phyloP scores from a whole-genome alignment of 2,329 filamentous ascomycete genomes.

The Trichoderma endophyticum region DNA sequence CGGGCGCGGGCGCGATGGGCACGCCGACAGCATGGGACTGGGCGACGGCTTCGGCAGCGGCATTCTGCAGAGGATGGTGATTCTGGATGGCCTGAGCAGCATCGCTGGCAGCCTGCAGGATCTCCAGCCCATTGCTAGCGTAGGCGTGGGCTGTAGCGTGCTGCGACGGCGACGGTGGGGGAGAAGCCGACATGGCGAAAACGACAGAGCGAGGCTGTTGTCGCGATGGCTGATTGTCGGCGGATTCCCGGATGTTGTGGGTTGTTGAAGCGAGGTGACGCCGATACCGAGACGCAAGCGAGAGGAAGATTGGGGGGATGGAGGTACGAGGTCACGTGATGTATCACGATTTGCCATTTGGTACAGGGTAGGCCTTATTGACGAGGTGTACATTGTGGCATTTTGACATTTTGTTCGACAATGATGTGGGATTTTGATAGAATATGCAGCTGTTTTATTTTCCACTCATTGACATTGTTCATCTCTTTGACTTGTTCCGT shows the following conservation, averaged over 20 bases:
- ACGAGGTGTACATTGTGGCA: not conserved
- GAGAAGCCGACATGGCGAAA: slow-evolving; percentile 27
- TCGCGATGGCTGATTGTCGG: slow-evolving; percentile 44
- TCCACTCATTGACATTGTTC: not conserved
- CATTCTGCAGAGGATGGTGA: slow-evolving; percentile 38
- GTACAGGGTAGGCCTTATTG: not conserved
- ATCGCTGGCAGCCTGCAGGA: slow-evolving; percentile 45
- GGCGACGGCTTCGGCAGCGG: slow-evolving; percentile 36
- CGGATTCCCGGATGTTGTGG: slow-evolving; percentile 39
- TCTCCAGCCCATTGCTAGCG: slow-evolving; percentile 45
- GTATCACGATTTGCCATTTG: not conserved
- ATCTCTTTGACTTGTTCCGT: not conserved
- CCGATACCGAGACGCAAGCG: slow-evolving; percentile 27
- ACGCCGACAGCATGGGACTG: slow-evolving; percentile 17
- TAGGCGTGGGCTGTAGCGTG: slow-evolving; percentile 40
- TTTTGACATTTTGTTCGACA: not conserved
- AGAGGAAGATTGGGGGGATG: not conserved
- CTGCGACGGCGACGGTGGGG: slow-evolving; percentile 25
- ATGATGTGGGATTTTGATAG: not conserved
- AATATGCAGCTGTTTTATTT: not conserved
- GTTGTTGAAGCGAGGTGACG: slow-evolving; percentile 40
- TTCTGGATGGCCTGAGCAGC: slow-evolving; percentile 41
- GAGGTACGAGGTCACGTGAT: not conserved
- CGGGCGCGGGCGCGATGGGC: slow-evolving; percentile 9
- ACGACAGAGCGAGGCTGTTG: not conserved